These are phyloP conservation scores for Larix kaempferi DNA, from an alignment of 75 land plant species.

Conservation along the genomic window DNA sequence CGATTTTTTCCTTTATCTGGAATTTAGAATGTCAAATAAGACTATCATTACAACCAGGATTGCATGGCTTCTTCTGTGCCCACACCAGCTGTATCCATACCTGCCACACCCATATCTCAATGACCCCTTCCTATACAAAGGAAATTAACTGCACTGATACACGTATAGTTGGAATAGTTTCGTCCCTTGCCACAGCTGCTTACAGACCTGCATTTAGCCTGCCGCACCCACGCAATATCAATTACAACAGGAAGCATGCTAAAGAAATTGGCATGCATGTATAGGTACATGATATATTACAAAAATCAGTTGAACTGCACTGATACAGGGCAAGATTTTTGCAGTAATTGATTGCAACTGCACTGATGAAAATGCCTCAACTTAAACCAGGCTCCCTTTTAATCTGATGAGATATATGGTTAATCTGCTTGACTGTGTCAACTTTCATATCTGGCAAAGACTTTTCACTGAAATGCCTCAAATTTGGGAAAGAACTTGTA, in stretches of 20 bases:
- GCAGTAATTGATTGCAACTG: background rate
- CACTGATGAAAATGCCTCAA: background rate
- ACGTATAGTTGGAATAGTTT: too few species aligned
- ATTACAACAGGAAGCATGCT: constrained; percentile 8
- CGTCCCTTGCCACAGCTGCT: too few species aligned
- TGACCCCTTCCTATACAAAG: too few species aligned
- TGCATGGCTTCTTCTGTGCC: too few species aligned
- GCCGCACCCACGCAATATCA: too few species aligned
- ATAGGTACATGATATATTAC: constrained; percentile 2
- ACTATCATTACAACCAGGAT: background rate
- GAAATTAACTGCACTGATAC: too few species aligned
- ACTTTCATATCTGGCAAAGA: background rate
- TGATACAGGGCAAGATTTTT: background rate
- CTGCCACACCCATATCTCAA: too few species aligned
- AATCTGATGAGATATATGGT: background rate
- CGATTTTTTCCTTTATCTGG: background rate
- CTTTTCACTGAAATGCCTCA: background rate
- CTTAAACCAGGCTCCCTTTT: background rate
- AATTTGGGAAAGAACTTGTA: constrained; percentile 1
- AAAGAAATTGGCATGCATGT: constrained; percentile 7
- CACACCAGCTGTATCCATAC: too few species aligned
- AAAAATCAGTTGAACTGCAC: background rate
- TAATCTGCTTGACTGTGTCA: background rate
- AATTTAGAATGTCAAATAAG: background rate
- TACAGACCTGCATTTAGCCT: too few species aligned